These are phyloP conservation scores for Rhodotorula paludigena DNA, from an alignment of 768 basidiomycete genomes.

Conservation along the genomic window DNA sequence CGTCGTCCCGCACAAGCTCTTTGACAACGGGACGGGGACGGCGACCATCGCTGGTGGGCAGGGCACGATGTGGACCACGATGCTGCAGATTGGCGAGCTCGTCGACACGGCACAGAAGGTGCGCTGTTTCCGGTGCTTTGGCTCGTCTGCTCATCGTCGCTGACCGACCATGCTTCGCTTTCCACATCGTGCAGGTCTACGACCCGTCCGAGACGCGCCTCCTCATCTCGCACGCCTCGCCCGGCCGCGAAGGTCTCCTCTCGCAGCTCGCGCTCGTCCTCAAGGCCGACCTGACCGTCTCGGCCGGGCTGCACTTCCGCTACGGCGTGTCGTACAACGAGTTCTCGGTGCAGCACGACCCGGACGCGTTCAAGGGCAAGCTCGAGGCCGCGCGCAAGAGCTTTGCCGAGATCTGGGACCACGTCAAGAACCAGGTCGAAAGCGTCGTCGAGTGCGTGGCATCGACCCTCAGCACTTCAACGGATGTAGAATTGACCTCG, in stretches of 20 bases:
- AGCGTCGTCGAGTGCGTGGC: slow-evolving; percentile 65
- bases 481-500: no score
- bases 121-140: background rate
- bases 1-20: slow-evolving; percentile 88
- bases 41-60: slow-evolving; percentile 98
- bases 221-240: slow-evolving; percentile 83
- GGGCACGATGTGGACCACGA: slow-evolving; percentile 98
- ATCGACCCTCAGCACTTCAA: no score
- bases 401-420: slow-evolving; percentile 92
- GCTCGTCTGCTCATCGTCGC: background rate
- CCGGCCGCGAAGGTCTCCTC: slow-evolving; percentile 87
- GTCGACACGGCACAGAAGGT: slow-evolving; percentile 95
- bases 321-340: slow-evolving; percentile 96
- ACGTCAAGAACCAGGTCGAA: slow-evolving; percentile 84
- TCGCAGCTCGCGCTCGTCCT: slow-evolving; percentile 81
- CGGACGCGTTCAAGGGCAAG: slow-evolving; percentile 80
- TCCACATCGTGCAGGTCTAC: slow-evolving; percentile 50
- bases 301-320: slow-evolving; percentile 94
- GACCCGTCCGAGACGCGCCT: slow-evolving; percentile 90
- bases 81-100: slow-evolving; percentile 93
- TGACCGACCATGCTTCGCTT: background rate
- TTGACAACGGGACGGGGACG: slow-evolving; percentile 85
- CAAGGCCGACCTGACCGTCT: slow-evolving; percentile 90
- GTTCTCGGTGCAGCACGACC: slow-evolving; percentile 84
- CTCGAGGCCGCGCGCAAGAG: slow-evolving; percentile 67